phyloP scores from a whole-genome alignment of 2,329 filamentous ascomycete genomes.

The Nemania sp. region DNA sequence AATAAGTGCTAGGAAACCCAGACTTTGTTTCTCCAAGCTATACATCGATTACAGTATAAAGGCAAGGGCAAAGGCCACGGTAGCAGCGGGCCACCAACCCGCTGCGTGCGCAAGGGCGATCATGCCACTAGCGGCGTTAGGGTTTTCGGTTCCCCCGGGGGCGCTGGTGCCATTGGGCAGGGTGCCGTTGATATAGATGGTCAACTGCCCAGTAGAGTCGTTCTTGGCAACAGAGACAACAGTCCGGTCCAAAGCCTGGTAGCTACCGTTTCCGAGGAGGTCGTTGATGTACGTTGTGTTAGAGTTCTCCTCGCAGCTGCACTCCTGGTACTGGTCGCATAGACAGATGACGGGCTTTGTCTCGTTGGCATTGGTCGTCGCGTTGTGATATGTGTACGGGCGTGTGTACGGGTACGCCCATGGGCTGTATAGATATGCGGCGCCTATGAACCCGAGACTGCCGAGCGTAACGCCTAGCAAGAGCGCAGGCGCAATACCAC shows the following conservation, averaged over 20 bases:
- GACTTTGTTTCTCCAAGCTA: neutral
- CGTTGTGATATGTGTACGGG: slow-evolving; percentile 63
- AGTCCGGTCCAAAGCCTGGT: slow-evolving; percentile 68
- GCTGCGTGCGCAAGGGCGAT: slow-evolving; percentile 53
- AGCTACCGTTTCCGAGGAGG: slow-evolving; percentile 74
- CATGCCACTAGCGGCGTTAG: slow-evolving; percentile 53
- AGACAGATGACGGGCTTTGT: slow-evolving; percentile 71
- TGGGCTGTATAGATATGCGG: slow-evolving; percentile 65
- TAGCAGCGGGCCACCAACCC: slow-evolving; percentile 64
- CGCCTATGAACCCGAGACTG: slow-evolving; percentile 70
- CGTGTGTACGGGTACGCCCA: slow-evolving; percentile 68
- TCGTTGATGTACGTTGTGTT: slow-evolving; percentile 69
- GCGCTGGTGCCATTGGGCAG: slow-evolving; percentile 75
- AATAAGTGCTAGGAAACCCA: slow-evolving; percentile 8
- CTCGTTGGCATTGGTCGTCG: slow-evolving; percentile 65
- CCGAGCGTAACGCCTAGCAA: slow-evolving; percentile 60
- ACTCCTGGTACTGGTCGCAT: slow-evolving; percentile 65
- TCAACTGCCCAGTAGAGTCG: slow-evolving; percentile 68
- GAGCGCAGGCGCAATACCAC: slow-evolving; percentile 66
- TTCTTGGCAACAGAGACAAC: slow-evolving; percentile 72
- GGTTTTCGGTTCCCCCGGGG: slow-evolving; percentile 57
- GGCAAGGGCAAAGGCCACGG: slow-evolving; percentile 59
- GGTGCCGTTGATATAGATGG: slow-evolving; percentile 80
- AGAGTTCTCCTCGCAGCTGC: slow-evolving; percentile 74
- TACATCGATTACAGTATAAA: slow-evolving; percentile 53